phyloP scores from a whole-genome alignment of 2,329 filamentous ascomycete genomes.

The Neofusicoccum kwambonambiense region DNA sequence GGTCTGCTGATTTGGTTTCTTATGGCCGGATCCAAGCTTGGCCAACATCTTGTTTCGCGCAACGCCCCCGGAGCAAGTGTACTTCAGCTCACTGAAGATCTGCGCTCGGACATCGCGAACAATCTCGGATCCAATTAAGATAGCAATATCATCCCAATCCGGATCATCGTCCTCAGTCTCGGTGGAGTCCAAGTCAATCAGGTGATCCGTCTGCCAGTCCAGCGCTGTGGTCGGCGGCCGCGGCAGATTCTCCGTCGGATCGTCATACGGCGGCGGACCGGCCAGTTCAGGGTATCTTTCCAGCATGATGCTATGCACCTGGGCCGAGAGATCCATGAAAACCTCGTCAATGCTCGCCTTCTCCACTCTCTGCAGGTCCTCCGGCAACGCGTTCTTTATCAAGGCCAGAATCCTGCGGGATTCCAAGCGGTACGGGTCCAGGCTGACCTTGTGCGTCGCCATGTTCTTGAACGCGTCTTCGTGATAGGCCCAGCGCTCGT shows the following conservation, averaged over 20 bases:
- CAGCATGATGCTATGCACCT: conserved; percentile 74
- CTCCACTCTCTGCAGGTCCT: conserved; percentile 70
- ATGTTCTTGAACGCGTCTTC: conserved; percentile 78
- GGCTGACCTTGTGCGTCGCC: conserved; percentile 84
- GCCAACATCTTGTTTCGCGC: conserved; percentile 92
- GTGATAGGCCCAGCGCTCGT: conserved; percentile 88
- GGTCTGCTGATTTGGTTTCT: conserved; percentile 93
- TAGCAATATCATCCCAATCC: conserved; percentile 88
- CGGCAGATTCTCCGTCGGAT: conserved; percentile 69
- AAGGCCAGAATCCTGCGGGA: conserved; percentile 76
- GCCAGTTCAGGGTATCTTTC: conserved; percentile 73
- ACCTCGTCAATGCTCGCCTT: conserved; percentile 96
- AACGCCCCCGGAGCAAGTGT: conserved; percentile 89
- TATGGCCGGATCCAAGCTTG: conserved; percentile 86
- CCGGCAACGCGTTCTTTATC: conserved; percentile 72
- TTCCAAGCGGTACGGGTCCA: conserved; percentile 87
- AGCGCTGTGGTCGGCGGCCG: conserved; percentile 70
- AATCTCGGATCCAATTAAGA: conserved; percentile 85
- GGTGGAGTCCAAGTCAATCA: conserved; percentile 71
- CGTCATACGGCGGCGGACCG: conserved; percentile 68
- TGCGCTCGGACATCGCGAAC: conserved; percentile 70
- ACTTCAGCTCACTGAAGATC: conserved; percentile 70
- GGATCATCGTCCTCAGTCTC: conserved; percentile 76
- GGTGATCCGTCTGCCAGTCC: conserved; percentile 80
- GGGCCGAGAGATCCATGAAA: conserved; percentile 85